Conservation (phyloP, 2,329 filamentous ascomycete genomes). For the Colletotrichum liriopes region DNA sequence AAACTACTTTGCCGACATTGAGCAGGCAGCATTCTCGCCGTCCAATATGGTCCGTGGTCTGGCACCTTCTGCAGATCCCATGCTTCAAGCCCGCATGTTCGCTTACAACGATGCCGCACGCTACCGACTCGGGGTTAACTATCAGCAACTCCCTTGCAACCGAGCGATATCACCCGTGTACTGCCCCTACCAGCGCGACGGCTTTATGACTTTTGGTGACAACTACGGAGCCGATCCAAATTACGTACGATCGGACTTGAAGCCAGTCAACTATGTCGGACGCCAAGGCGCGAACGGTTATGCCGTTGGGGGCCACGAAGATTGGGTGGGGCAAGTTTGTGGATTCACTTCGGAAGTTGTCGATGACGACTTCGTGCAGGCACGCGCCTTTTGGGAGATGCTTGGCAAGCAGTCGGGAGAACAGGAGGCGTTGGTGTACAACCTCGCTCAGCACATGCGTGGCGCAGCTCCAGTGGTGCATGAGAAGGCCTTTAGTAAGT, state of each 20-base stretch:
- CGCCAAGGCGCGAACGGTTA: constrained; percentile 12
- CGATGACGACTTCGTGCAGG: constrained; percentile 26
- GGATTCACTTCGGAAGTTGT: constrained; percentile 32
- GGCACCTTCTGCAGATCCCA: constrained; percentile 69
- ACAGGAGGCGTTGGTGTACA: constrained; percentile 16
- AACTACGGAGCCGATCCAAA: constrained; percentile 64
- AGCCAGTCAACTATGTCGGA: constrained; percentile 45
- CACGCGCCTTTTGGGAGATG: constrained; percentile 15
- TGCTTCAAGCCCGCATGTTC: constrained; percentile 70
- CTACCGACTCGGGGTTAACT: constrained; percentile 72
- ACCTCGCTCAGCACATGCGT: constrained; percentile 16
- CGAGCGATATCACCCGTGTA: constrained; percentile 54
- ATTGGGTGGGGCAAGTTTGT: constrained; percentile 25
- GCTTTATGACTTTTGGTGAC: constrained; percentile 52
- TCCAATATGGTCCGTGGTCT: constrained; percentile 76
- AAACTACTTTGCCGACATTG: constrained; percentile 80
- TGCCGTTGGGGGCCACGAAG: constrained; percentile 19
- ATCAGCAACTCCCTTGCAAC: constrained; percentile 70
- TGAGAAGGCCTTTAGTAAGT: constrained; percentile 35
- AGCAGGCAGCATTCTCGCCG: constrained; percentile 78
- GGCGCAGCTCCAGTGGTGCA: constrained; percentile 7
- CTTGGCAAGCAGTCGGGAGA: constrained; percentile 18
- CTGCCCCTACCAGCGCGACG: constrained; percentile 59
- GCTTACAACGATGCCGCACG: constrained; percentile 70
- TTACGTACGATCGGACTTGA: constrained; percentile 56